Base-by-base conservation (phyloP, 306 rosid genomes). In the Citrullus mucosospermus region DNA sequence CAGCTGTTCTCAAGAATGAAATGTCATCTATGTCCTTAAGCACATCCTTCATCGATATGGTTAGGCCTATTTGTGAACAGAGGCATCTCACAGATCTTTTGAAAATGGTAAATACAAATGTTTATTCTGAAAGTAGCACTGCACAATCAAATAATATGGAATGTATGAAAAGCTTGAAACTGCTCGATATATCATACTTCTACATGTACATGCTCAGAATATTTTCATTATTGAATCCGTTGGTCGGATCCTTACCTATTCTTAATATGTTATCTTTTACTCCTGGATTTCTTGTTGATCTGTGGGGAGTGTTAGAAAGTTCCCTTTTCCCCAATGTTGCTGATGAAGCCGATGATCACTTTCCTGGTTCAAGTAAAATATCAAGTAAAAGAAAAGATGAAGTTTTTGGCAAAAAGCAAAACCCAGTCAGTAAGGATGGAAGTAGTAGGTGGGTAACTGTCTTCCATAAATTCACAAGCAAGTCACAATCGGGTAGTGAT, bases 191-290 rank as follows among this genome's bases (percentile, higher is more conserved):
- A 84, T 91, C 90, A 71, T 86, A 81, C 82, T 88, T 95, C 73
- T 95, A 95, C 83, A 92, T 96, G 38, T 87, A 81, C 88, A 80
- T 90, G 81, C 87, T 95, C 56, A 88, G 89, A 87, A 79, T 95
- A 82, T 86, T 91, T 83, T 85, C 96, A 43, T 78, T 78, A 58
- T 80, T 95, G 84, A 87, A 87, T 88, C 95, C 96, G 36, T 43
- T 77, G 43, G 86, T 83, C 85, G 97, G 96, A 73, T 84, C 93
- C 3, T 88, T 90, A 76, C 89, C 91, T 48, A 79, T 92, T 84
- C 96, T 95, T 79, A 95, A 95, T 87, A 87, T 91, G 98, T 92
- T 95, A 62, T 89, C 98, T 14, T 95, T 90, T 80, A 89, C 96
- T 83, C 97, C 98, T 77, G 97, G 96, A 65, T 95, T 91, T 87